Conservation (phyloP, 805 yeast genomes). For the Metschnikowia hibisci region DNA sequence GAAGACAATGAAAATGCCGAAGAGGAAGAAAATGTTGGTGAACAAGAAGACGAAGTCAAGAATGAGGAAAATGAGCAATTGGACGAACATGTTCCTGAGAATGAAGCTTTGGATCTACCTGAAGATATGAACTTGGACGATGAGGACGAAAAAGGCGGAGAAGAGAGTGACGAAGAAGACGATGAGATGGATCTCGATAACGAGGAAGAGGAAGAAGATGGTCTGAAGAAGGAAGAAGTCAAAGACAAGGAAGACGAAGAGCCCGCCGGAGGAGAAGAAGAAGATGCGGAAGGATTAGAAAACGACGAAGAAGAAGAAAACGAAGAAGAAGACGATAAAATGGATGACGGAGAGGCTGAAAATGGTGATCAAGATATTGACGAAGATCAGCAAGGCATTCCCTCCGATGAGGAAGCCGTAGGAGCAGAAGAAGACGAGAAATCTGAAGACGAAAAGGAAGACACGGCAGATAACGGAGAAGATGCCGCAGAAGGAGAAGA, state of each 20-base stretch:
- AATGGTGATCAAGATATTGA: slow-evolving; percentile 15
- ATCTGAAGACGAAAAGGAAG: slow-evolving; percentile 33
- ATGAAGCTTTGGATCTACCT: slow-evolving; percentile 84
- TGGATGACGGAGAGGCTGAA: slow-evolving; percentile 30
- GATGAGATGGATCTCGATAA: slow-evolving; percentile 12
- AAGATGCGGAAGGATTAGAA: slow-evolving; percentile 12
- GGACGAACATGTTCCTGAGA: slow-evolving; percentile 74
- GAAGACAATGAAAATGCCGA: slow-evolving; percentile 50
- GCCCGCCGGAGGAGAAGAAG: slow-evolving; percentile 15
- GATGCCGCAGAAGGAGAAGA: slow-evolving; percentile 52
- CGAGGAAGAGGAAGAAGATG: slow-evolving; percentile 16
- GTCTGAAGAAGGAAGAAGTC: slow-evolving; percentile 20
- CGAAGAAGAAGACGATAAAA: slow-evolving; percentile 24
- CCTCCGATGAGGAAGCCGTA: slow-evolving; percentile 29
- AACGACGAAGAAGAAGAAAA: slow-evolving; percentile 23
- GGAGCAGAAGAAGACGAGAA: slow-evolving; percentile 40
- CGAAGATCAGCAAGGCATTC: slow-evolving; percentile 27
- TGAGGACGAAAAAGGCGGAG: slow-evolving; percentile 56
- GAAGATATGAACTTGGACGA: slow-evolving; percentile 88
- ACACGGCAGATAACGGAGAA: slow-evolving; percentile 21
- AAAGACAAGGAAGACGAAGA: slow-evolving; percentile 17
- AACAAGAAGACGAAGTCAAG: slow-evolving; percentile 74
- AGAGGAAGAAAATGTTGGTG: slow-evolving; percentile 72
- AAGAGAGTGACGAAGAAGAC: slow-evolving; percentile 24
- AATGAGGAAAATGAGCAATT: slow-evolving; percentile 66